Evolutionary conservation across 768 basidiomycete genomes (phyloP).

Genomic region (Fibroporia radiculosa): DNA sequence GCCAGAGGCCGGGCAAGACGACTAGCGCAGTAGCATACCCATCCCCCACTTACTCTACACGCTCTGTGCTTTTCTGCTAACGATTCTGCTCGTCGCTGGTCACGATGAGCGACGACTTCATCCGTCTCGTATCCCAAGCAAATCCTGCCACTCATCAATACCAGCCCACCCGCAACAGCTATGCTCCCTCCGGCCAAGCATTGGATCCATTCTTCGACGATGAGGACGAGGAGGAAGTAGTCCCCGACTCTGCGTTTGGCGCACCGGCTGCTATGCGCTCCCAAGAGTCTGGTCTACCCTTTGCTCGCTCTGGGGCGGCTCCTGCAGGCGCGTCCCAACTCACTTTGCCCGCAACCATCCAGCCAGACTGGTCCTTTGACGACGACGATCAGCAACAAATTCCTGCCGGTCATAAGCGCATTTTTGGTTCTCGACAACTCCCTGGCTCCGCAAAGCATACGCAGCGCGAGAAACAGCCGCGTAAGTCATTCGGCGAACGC

Average conservation of each 20-base stretch:
- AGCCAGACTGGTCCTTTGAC: conserved; percentile 72
- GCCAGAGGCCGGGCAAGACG: too few relatives aligned
- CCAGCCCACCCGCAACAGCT: conserved; percentile 46
- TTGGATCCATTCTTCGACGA: conserved; percentile 91
- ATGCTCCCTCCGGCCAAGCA: conserved; percentile 48
- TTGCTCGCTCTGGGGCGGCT: conserved; percentile 50
- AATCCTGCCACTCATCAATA: conserved; percentile 54
- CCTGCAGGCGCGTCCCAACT: conserved; percentile 50
- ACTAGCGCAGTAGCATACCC: too few relatives aligned
- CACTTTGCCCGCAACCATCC: conserved; percentile 38
- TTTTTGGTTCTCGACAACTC: too few relatives aligned
- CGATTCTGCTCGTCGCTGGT: conserved; percentile 16
- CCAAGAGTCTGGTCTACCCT: conserved; percentile 45
- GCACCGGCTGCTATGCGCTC: conserved; percentile 36
- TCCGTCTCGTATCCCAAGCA: conserved; percentile 61
- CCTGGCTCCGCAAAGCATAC: background rate
- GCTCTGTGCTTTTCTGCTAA: too few relatives aligned
- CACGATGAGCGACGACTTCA: conserved; percentile 66
- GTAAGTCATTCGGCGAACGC: conserved; percentile 22
- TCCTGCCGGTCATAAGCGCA: background rate
- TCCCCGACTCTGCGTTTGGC: conserved; percentile 63
- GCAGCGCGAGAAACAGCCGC: conserved; percentile 7
- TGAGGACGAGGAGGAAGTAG: conserved; percentile 69
- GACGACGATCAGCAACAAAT: conserved; percentile 27
- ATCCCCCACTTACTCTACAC: too few relatives aligned